Evolutionary conservation across 1,284 basidiomycete species (phyloP).

Genomic region (Takashimella tepidaria): DNA sequence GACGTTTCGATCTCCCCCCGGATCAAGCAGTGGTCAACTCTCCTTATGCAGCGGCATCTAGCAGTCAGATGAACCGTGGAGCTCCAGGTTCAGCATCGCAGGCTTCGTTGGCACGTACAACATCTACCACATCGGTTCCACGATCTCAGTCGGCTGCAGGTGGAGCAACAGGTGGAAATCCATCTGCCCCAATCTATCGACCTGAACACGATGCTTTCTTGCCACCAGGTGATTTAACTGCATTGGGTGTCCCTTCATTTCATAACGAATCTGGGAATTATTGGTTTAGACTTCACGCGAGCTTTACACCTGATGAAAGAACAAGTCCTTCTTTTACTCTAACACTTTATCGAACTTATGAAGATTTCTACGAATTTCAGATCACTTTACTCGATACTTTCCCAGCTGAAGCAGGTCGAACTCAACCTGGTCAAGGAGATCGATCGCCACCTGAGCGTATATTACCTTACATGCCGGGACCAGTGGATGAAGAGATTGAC

Average conservation of each 20-base stretch:
- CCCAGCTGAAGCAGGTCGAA: slow-evolving; percentile 79
- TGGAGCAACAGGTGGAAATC: slow-evolving; percentile 7
- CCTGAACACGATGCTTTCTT: slow-evolving; percentile 49
- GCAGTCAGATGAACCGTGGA: no score
- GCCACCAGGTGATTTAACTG: slow-evolving; percentile 75
- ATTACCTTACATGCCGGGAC: slow-evolving; percentile 94
- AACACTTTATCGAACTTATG: slow-evolving; percentile 89
- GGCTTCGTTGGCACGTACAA: slow-evolving; percentile 26
- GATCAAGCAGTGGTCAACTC: slow-evolving; percentile 42
- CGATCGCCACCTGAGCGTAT: slow-evolving; percentile 56
- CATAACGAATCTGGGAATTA: slow-evolving; percentile 94
- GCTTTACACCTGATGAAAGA: slow-evolving; percentile 72
- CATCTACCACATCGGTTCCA: slow-evolving; percentile 19
- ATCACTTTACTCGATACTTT: slow-evolving; percentile 79
- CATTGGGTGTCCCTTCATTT: slow-evolving; percentile 90
- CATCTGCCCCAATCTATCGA: slow-evolving; percentile 18
- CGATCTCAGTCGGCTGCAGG: slow-evolving; percentile 1
- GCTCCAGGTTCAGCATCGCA: slow-evolving; percentile 11
- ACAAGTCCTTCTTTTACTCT: slow-evolving; percentile 67
- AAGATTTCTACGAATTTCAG: slow-evolving; percentile 98
- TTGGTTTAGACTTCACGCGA: slow-evolving; percentile 92
- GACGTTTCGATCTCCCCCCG: slow-evolving; percentile 68
- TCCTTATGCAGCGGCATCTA: slow-evolving; percentile 28
- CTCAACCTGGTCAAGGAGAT: slow-evolving; percentile 42
- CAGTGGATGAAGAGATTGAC: slow-evolving; percentile 70